Evolutionary conservation across 495 filamentous ascomycete species (phyloP).

Genomic region (Trichoderma reesei): DNA sequence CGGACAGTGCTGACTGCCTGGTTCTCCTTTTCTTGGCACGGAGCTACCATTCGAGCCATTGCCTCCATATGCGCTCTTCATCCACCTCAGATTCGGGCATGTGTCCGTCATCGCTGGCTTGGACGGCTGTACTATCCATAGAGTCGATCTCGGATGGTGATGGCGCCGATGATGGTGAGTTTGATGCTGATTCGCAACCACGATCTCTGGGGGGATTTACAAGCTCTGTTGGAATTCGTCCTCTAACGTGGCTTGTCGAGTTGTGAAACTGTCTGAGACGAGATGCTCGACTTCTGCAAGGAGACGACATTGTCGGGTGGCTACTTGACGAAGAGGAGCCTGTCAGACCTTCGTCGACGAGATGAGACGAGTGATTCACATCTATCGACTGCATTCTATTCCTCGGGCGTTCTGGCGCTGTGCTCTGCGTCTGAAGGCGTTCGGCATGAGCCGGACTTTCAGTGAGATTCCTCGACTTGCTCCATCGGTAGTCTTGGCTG

Average conservation of each 20-base stretch:
- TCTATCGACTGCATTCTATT: neutral
- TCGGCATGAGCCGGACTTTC: neutral
- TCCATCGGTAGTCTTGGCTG: neutral
- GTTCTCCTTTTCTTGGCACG: neutral
- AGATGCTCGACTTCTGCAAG: neutral
- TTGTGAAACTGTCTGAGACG: neutral
- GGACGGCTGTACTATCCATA: neutral
- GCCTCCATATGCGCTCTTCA: neutral
- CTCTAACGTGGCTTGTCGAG: neutral
- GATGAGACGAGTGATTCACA: neutral
- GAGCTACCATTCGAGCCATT: neutral
- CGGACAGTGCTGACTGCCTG: neutral
- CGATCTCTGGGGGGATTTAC: neutral
- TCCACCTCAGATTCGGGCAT: neutral
- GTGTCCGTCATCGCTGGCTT: neutral
- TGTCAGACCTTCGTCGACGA: neutral
- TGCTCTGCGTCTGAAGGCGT: too few species aligned
- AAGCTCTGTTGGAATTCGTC: neutral
- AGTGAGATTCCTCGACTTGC: neutral
- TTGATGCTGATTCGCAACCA: neutral
- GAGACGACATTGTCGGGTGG: neutral
- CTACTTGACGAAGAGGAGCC: neutral
- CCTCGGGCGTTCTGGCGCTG: neutral
- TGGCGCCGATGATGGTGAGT: neutral
- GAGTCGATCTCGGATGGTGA: neutral